Conservation (phyloP, 176 grass and related monocot species). For the Rhipidocladum racemiflorum region DNA sequence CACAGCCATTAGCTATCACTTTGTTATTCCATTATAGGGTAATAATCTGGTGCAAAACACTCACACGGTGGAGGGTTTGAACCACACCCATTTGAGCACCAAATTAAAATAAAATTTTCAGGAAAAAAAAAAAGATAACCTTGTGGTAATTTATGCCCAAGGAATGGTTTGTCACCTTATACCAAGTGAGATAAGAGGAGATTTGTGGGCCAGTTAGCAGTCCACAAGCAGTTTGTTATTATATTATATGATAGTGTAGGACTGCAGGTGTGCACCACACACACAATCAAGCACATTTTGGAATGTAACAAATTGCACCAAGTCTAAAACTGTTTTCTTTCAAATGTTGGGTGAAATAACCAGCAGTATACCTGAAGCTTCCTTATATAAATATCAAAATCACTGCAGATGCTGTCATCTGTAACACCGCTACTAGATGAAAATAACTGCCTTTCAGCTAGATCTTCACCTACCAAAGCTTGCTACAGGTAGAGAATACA, state of each 20-base stretch:
- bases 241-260: background rate
- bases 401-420: conserved; percentile 63
- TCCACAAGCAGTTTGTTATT: background rate
- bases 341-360: conserved; percentile 8
- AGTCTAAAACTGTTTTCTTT: background rate
- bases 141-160: background rate
- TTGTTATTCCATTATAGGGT: background rate
- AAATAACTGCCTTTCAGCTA: conserved; percentile 87
- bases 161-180: background rate
- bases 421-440: conserved; percentile 43
- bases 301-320: background rate
- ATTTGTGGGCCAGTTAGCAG: background rate
- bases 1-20: background rate
- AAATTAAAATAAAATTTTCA: background rate
- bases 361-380: conserved; percentile 69
- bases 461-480: conserved; percentile 98
- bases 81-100: background rate
- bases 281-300: background rate
- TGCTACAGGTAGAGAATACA: conserved; percentile 50
- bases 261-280: background rate
- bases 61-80: background rate
- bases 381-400: conserved; percentile 86
- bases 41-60: background rate
- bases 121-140: background rate
- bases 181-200: background rate